Conservation (phyloP, 2,329 filamentous ascomycete genomes). For the Cadophora gregata region DNA sequence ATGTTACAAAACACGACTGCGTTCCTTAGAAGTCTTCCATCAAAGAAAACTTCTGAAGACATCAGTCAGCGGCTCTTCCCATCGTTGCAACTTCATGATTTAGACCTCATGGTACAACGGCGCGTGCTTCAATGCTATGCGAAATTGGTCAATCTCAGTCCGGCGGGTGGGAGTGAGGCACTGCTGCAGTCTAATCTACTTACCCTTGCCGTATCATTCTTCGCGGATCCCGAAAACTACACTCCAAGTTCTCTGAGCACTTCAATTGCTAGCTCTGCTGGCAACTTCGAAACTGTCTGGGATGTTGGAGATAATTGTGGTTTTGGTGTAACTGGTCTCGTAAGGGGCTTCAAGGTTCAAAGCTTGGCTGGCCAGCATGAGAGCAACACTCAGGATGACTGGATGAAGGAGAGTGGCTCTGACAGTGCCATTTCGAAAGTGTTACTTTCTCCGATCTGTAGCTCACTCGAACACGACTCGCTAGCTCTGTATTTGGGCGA, state of each 20-base stretch:
- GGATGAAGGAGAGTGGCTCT: conserved; percentile 59
- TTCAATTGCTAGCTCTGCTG: conserved; percentile 88
- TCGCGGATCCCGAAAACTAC: conserved; percentile 92
- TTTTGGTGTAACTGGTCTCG: conserved; percentile 88
- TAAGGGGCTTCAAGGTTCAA: conserved; percentile 76
- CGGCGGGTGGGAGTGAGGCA: conserved; percentile 82
- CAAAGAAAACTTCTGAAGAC: conserved; percentile 86
- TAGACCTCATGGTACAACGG: conserved; percentile 90
- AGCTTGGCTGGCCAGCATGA: conserved; percentile 74
- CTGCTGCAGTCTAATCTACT: conserved; percentile 90
- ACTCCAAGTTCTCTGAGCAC: conserved; percentile 83
- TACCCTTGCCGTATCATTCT: conserved; percentile 86
- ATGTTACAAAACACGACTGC: conserved; percentile 96
- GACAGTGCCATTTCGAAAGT: conserved; percentile 69
- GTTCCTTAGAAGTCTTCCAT: conserved; percentile 84
- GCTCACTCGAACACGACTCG: conserved; percentile 88
- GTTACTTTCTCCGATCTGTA: conserved; percentile 74
- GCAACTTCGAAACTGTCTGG: conserved; percentile 93
- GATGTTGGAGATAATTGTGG: conserved; percentile 93
- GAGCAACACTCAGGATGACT: conserved; percentile 55
- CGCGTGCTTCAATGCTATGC: conserved; percentile 95
- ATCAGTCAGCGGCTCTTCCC: conserved; percentile 82
- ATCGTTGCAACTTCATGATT: conserved; percentile 85
- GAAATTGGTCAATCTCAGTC: conserved; percentile 86
- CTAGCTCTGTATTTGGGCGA: conserved; percentile 74